A percentile compares a stretch with the other conserved stretches of the same genome.
These are phyloP conservation scores for Emiliania huxleyi DNA, from an alignment of 78 protist genomes.

Conservation along the genomic window DNA sequence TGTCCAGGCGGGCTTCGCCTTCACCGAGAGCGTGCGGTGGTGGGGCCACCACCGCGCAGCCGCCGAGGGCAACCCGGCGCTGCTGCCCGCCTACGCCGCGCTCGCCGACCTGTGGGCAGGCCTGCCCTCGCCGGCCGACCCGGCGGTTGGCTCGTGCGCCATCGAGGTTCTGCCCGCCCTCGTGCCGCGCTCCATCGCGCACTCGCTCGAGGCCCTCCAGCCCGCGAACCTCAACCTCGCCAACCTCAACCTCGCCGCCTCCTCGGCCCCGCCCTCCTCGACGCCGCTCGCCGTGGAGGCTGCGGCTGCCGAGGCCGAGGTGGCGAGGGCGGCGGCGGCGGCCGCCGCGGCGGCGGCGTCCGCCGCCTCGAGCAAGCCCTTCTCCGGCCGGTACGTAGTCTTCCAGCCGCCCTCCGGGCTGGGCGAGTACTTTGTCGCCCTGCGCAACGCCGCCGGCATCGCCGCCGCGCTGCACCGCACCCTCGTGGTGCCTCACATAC, in stretches of 20 bases:
- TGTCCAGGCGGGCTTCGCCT: neutral
- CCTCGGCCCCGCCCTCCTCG: too few relatives aligned
- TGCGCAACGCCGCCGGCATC: neutral
- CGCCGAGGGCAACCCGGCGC: too few relatives aligned
- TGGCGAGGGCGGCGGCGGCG: neutral
- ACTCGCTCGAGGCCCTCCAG: neutral
- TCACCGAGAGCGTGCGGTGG: neutral
- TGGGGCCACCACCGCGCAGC: too few relatives aligned
- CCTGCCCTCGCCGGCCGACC: neutral
- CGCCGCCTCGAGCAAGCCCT: too few relatives aligned
- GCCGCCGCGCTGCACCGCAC: neutral
- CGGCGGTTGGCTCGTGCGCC: neutral
- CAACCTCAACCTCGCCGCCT: too few relatives aligned
- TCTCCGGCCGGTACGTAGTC: neutral
- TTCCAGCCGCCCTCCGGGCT: neutral
- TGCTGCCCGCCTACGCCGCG: too few relatives aligned
- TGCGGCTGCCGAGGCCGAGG: neutral
- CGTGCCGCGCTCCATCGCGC: too few relatives aligned
- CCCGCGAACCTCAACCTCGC: too few relatives aligned
- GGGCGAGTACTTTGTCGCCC: neutral
- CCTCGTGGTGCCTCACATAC: neutral
- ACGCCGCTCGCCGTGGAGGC: too few relatives aligned
- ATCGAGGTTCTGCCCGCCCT: neutral
- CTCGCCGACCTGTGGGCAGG: neutral
- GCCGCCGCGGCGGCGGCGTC: neutral